phyloP scores from a whole-genome alignment of 371 early-diverging fungal genomes.

The Mucor lusitanicus region DNA sequence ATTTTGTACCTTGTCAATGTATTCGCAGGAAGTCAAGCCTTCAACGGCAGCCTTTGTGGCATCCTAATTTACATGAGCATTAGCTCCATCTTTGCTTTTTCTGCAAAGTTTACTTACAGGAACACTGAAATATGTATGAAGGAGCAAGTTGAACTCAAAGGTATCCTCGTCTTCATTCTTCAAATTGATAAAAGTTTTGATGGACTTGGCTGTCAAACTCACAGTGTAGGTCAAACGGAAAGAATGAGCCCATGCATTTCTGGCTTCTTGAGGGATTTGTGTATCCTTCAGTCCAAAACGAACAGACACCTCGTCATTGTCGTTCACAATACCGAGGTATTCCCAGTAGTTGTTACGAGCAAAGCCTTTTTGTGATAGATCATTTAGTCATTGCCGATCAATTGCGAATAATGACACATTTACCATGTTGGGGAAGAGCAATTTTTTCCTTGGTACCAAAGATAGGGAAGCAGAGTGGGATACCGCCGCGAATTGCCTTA shows the following conservation, averaged over 20 bases:
- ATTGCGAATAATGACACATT: background rate
- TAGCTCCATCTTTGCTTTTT: background rate
- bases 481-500: conserved; percentile 89
- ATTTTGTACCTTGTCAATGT: conserved; percentile 74
- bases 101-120: conserved; percentile 44
- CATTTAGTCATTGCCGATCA: background rate
- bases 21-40: conserved; percentile 62
- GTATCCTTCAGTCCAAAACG: conserved; percentile 69
- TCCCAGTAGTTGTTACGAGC: conserved; percentile 80
- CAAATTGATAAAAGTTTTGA: conserved; percentile 68
- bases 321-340: conserved; percentile 54
- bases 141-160: conserved; percentile 83
- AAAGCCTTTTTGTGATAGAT: conserved; percentile 73
- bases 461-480: conserved; percentile 82
- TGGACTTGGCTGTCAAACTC: conserved; percentile 64
- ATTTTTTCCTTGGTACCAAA: conserved; percentile 69
- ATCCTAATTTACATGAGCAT: conserved; percentile 42
- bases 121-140: conserved; percentile 90
- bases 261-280: conserved; percentile 57
- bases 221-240: conserved; percentile 85
- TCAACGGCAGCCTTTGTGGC: conserved; percentile 60
- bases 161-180: conserved; percentile 71
- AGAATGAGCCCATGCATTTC: conserved; percentile 66
- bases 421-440: conserved; percentile 71
- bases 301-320: conserved; percentile 64